These are phyloP conservation scores for Fragosphaeria purpurea DNA, from an alignment of 2,329 filamentous ascomycete genomes.

Conservation along the genomic window DNA sequence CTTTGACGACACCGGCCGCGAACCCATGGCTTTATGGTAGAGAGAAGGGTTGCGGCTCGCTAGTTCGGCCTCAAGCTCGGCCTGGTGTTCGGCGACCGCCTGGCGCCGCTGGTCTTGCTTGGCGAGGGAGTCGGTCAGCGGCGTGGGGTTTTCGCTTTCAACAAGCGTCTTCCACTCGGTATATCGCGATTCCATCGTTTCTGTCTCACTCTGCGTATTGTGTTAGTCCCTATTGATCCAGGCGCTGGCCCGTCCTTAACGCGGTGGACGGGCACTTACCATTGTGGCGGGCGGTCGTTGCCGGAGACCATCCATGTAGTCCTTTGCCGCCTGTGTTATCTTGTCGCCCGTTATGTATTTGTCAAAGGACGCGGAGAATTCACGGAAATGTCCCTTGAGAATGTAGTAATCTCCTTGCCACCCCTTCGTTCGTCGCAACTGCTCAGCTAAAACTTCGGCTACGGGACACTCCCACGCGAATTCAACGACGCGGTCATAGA, in stretches of 20 bases:
- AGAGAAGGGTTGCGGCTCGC: slow-evolving; percentile 34
- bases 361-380: slow-evolving; percentile 43
- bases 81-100: slow-evolving; percentile 35
- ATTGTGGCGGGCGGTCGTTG: slow-evolving; percentile 23
- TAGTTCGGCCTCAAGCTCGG: slow-evolving; percentile 39
- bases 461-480: slow-evolving; percentile 41
- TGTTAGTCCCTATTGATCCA: not conserved
- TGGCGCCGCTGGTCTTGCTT: slow-evolving; percentile 30
- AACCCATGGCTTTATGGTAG: slow-evolving; percentile 32
- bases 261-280: slow-evolving; percentile 16
- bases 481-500: slow-evolving; percentile 42
- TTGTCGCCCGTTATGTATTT: slow-evolving; percentile 37
- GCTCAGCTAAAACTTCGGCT: slow-evolving; percentile 33
- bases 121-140: slow-evolving; percentile 26
- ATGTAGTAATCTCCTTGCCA: slow-evolving; percentile 44
- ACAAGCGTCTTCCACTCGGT: slow-evolving; percentile 34
- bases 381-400: slow-evolving; percentile 45
- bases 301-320: slow-evolving; percentile 29
- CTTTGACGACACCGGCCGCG: slow-evolving; percentile 15
- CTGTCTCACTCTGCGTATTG: slow-evolving; percentile 11
- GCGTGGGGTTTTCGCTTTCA: slow-evolving; percentile 31
- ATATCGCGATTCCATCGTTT: slow-evolving; percentile 29
- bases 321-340: slow-evolving; percentile 30
- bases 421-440: slow-evolving; percentile 31
- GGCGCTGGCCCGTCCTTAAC: no score